Base-by-base conservation (phyloP, 139 green algal species). In the Chloropicon primus region DNA sequence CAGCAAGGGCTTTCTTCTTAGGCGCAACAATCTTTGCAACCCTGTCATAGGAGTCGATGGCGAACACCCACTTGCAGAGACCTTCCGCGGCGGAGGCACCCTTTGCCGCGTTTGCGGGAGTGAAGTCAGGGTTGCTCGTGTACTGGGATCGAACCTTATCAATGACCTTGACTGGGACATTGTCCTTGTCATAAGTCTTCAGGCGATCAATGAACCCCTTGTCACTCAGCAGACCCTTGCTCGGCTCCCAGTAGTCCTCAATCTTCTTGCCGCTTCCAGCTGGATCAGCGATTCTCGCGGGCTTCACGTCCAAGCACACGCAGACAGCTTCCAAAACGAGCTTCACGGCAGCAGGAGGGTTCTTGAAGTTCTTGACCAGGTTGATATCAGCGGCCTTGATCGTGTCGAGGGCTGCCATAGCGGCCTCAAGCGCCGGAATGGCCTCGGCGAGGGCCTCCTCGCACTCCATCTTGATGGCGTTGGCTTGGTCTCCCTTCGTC, bases 381-480 rank as follows among this genome's bases (percentile, higher is more conserved):
- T 88, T 85, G 77, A 92, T 90, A 77, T 93, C 89, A 0, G 80
- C 78, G 2, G 84, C 72, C 79, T 89, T 90, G 85, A 93, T 88
- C 21, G 89, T 93, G 85, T 91, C 87, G 28, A 93, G 85, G 0
- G 87, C 87, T 27, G 53, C 10, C 71, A 87, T 23, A 2, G 90
- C 90, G 27, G 90, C 87, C n/a, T 94, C 85, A 27, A 94, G 77
- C 53, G 91, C 91, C 71, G 89, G 88, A 22, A 93, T 85, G 1
- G 84, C 84, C 53, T 84, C 82, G 1, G 79, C 77, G 22, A 88
- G 80, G 25, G 80, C 82, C 1, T 74, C 77, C 78, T 89, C 85
- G 73, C 88, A 93, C 77, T 94, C 89, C 26, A 91, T 87, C 83
- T 94, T 94, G 83, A 94, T 92, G 24, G 81, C 83, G 76, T 91